Conservation (phyloP, 805 yeast species). For the Sugiyamaella boreocaroliniensis region DNA sequence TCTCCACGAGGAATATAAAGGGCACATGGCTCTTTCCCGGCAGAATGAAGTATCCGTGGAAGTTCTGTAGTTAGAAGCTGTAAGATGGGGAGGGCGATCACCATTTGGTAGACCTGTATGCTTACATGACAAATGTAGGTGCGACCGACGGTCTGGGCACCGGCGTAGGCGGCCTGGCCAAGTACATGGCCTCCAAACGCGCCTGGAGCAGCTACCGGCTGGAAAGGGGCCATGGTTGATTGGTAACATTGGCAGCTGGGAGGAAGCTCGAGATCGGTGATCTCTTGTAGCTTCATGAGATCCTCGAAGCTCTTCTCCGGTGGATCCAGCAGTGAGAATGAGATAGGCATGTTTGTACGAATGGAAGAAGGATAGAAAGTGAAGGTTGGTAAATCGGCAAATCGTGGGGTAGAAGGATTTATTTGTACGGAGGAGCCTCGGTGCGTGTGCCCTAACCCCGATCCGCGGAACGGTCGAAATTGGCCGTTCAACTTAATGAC, state of each 20-base stretch:
- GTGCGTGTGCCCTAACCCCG: neutral
- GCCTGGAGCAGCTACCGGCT: conserved; percentile 23
- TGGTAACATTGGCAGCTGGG: conserved; percentile 15
- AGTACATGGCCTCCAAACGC: conserved; percentile 28
- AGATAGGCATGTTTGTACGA: neutral
- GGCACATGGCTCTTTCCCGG: conserved; percentile 27
- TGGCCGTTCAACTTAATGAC: too few relatives aligned
- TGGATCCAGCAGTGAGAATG: conserved; percentile 11
- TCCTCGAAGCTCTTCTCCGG: conserved; percentile 16
- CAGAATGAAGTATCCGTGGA: conserved; percentile 25
- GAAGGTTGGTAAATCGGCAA: neutral
- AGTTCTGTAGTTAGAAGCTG: conserved; percentile 10
- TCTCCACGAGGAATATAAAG: conserved; percentile 24
- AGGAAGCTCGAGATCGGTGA: conserved; percentile 10
- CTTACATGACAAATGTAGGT: conserved; percentile 19
- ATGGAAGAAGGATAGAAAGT: neutral
- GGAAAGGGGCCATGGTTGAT: conserved; percentile 21
- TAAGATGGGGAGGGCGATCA: neutral
- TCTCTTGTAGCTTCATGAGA: conserved; percentile 14
- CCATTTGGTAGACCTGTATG: too few relatives aligned
- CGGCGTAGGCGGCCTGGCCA: conserved; percentile 24
- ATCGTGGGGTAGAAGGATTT: neutral
- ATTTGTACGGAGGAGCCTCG: neutral
- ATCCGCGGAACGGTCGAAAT: too few relatives aligned
- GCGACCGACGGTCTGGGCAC: conserved; percentile 20